Base-by-base conservation (phyloP, 352 stramenopile species). In the Globisporangium barbulae region DNA sequence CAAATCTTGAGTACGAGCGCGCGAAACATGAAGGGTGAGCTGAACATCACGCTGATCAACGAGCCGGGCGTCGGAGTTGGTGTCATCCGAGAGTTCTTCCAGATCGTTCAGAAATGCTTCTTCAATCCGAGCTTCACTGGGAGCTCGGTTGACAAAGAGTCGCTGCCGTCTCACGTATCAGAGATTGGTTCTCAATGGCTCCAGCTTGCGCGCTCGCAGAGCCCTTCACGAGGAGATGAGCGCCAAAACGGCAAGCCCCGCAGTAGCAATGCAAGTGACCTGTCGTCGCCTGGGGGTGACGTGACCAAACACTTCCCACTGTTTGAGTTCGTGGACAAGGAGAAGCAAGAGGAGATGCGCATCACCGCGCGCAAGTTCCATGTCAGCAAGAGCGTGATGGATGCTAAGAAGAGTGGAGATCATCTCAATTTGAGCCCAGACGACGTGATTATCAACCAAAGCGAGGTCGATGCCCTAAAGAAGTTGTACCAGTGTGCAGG, bases 51-150 rank as follows among this genome's bases (percentile, higher is more conserved):
- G 22, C 70, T 91, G 2, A 70, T 89, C n/a, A 83, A 91, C 54
- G 82, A 89, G 41, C 82, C 82, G 1, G 82, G 78, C 3, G 76
- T 91, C 5, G 82, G 82, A 30, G 63, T 84, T 39, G 82, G 82
- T 15, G 80, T 91, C 10, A 78, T 79, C 1, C 78, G 82, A 19
- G 82, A 91, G 64, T 89, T 91, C 61, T 91, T 91, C 64, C 80
- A 89, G 72, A 82, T 89, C 44, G 70, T 91, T 5, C 76, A 91
- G 49, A 71, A 65, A 25, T 85, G 66, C 39, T 89, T 91, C 60
- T 88, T 89, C 64, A 76, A 61, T 13, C 64, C 76, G 25, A 61
- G 33, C 3, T 74, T 59, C 50, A 35, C 33, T 9, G 53, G 41
- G 3, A 37, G 19, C 15, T 22, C 17, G 9, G 35, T 15, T 21